These are phyloP conservation scores for Botrytis paeoniae DNA, from an alignment of 2,329 filamentous ascomycete species.

Conservation along the genomic window DNA sequence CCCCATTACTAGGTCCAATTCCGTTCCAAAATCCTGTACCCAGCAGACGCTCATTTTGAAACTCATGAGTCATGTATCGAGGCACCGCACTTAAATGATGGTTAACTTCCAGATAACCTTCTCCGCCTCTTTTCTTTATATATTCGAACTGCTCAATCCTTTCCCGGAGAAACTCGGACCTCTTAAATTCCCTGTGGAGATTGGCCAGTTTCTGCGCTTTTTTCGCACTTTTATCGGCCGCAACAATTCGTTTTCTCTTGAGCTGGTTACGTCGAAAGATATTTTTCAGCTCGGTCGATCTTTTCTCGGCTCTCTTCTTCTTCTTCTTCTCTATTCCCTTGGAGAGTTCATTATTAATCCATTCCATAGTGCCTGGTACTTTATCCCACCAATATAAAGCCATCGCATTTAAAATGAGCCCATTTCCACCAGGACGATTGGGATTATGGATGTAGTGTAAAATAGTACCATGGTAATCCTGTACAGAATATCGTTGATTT, in stretches of 20 bases:
- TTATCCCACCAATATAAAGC: not conserved
- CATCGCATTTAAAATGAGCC: fast-evolving
- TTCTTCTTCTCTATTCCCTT: not conserved
- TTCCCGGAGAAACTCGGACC: fast-evolving
- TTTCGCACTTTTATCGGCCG: fast-evolving
- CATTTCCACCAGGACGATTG: not conserved
- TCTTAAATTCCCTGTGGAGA: not conserved
- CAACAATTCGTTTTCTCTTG: not conserved
- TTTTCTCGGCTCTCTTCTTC: not conserved
- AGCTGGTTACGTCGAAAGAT: not conserved
- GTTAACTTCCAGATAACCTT: too few species aligned
- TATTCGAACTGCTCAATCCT: not conserved
- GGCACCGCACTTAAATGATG: not conserved
- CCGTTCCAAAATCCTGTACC: not conserved
- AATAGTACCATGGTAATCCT: not conserved
- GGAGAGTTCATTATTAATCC: fast-evolving
- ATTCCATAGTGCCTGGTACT: not conserved
- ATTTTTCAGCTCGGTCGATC: not conserved
- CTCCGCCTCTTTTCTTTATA: not conserved
- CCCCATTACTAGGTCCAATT: not conserved
- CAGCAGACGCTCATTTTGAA: fast-evolving
- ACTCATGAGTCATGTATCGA: not conserved
- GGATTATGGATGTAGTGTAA: too few species aligned
- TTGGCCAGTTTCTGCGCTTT: not conserved
- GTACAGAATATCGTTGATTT: not conserved